Evolutionary conservation across 495 filamentous ascomycete species (phyloP), one percentile per base, ranked within the genome.

Genomic region (Pyrenula aspistea): DNA sequence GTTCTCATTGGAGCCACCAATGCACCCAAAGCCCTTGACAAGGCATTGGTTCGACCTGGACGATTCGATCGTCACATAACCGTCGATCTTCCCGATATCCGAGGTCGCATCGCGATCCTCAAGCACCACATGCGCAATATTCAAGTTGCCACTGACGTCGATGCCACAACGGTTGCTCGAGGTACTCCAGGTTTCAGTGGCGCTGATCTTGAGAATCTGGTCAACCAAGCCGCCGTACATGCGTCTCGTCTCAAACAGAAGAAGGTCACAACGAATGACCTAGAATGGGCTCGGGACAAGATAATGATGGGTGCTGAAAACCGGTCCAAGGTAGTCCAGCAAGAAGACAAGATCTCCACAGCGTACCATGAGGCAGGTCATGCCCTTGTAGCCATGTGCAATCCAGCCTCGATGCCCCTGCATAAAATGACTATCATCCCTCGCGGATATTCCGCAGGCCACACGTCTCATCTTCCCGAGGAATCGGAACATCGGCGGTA

Each of bases 401-500:
- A 89, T 11, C 77, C 81, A 36, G 82, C 78, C 2, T 77, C 83
- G 19, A 81, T 76, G 36, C 88, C 86, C 2, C 73, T 98, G 8
- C 95, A 98, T 78, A 98, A 98, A 71, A 90, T 94, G 56, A 98
- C 93, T 2, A 90, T 98, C 58, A 87, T 98, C 65, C 91, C 93
- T 42, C 84, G 94, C 56, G 93, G 93, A 11, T 81, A 83, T 63
- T 77, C 87, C 10, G 77, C 96, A 10, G 93, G 93, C 59, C 76
- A 95, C 53, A 98, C 94, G 0, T 83, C 84, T 57, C 84, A 82
- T 65, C 73, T 97, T 47, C 87, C 88, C 0, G 88, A 95, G 64
- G 93, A 98, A 70, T 85, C 84, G 65, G 86, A 93, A 53, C 90
- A 86, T 11, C 78, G 78, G 62, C 83, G 83, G 47, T 88, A 88